Conservation (phyloP, 345 rosid species). For the Pistacia atlantica region DNA sequence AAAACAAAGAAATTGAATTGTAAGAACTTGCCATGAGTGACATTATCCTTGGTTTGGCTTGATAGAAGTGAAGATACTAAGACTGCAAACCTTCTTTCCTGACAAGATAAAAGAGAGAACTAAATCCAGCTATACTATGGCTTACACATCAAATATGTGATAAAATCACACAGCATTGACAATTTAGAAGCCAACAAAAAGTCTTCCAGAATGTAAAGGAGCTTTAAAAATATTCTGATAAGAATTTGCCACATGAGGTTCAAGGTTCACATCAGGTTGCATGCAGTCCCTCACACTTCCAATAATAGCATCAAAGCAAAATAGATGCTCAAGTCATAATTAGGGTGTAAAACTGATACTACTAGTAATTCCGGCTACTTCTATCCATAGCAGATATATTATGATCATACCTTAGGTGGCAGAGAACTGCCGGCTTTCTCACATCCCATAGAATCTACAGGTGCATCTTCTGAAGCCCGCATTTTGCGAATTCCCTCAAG, state of each 20-base stretch:
- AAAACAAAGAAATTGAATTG: not conserved
- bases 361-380: not conserved
- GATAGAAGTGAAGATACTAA: slow-evolving; percentile 65
- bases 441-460: slow-evolving; percentile 81
- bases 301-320: not conserved
- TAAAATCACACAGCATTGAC: not conserved
- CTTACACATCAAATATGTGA: not conserved
- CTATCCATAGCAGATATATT: not conserved
- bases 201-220: not conserved
- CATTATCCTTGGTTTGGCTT: slow-evolving; percentile 81
- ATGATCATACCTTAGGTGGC: slow-evolving; percentile 58
- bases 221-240: not conserved
- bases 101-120: slow-evolving; percentile 13
- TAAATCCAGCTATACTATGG: not conserved
- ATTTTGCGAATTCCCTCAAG: slow-evolving; percentile 66
- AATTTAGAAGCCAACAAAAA: not conserved
- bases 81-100: slow-evolving; percentile 81
- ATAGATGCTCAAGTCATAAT: not conserved
- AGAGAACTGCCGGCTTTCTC: slow-evolving; percentile 71
- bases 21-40: slow-evolving; percentile 55
- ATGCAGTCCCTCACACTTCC: not conserved
- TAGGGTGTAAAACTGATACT: not conserved
- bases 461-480: slow-evolving; percentile 71
- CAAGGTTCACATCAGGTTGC: not conserved
- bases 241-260: not conserved